phyloP scores from a whole-genome alignment of 306 rosid genomes.

The Quercus variabilis region DNA sequence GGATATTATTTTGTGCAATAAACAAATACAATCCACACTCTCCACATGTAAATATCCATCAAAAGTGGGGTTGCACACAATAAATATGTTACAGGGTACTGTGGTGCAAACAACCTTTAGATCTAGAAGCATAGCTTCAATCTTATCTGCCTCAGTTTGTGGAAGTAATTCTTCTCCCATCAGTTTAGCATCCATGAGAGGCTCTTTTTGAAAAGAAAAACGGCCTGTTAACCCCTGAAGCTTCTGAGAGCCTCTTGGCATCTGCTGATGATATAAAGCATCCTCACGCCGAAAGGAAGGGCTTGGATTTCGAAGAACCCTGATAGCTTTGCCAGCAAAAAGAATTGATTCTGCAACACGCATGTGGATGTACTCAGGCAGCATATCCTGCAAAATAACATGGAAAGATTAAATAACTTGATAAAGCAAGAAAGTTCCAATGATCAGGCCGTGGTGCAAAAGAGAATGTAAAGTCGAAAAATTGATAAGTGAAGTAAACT shows the following conservation, averaged over 20 bases:
- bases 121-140: conserved; percentile 83
- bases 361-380: conserved; percentile 87
- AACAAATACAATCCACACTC: background rate
- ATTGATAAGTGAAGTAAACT: background rate
- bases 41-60: conserved; percentile 1
- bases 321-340: conserved; percentile 93
- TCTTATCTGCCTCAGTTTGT: conserved; percentile 90
- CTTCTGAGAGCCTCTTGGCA: conserved; percentile 66
- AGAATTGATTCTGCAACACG: conserved; percentile 87
- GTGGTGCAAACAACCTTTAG: conserved; percentile 59
- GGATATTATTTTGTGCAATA: background rate
- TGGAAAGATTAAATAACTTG: background rate
- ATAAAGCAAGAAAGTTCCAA: background rate
- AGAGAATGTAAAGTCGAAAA: background rate
- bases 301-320: conserved; percentile 90
- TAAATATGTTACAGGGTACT: background rate
- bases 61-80: conserved; percentile 8
- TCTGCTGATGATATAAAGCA: conserved; percentile 46
- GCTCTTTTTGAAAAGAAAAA: conserved; percentile 63
- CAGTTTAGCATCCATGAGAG: conserved; percentile 44
- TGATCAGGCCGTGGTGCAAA: background rate
- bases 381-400: conserved; percentile 74
- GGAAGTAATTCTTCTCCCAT: conserved; percentile 86
- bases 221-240: conserved; percentile 58
- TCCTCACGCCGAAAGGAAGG: conserved; percentile 66